A percentile compares a stretch with the other conserved stretches of the same genome.
Evolutionary conservation across 148 eudicot genomes (phyloP).

Genomic region (Vaccinium darrowii): DNA sequence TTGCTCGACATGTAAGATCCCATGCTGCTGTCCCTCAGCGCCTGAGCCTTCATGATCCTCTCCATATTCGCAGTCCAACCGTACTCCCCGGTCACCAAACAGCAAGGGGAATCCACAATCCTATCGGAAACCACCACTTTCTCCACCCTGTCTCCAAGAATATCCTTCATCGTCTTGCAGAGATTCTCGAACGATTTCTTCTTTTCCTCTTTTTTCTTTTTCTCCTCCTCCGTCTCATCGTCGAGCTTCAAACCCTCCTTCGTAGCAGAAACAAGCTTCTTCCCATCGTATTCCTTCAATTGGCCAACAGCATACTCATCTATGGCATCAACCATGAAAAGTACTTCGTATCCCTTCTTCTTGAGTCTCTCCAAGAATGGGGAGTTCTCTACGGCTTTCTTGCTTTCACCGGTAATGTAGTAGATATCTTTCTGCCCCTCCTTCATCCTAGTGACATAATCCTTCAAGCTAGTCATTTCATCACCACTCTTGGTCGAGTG

Average conservation of each 20-base stretch:
- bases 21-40: conserved; percentile 85
- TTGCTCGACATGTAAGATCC: conserved; percentile 89
- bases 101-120: conserved; percentile 89
- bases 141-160: conserved; percentile 77
- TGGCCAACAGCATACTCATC: conserved; percentile 96
- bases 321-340: conserved; percentile 88
- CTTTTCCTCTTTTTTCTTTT: conserved; percentile 73
- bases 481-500: conserved; percentile 89
- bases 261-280: conserved; percentile 83
- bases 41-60: conserved; percentile 95
- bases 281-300: conserved; percentile 85
- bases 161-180: conserved; percentile 85
- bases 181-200: conserved; percentile 77
- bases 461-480: conserved; percentile 78
- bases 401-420: conserved; percentile 87
- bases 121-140: conserved; percentile 86
- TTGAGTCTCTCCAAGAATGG: conserved; percentile 84
- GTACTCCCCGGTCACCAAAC: conserved; percentile 86
- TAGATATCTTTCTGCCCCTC: conserved; percentile 89
- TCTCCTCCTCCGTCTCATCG: conserved; percentile 82
- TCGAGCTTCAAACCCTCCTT: conserved; percentile 86
- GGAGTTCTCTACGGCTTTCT: conserved; percentile 90
- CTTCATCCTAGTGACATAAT: conserved; percentile 89
- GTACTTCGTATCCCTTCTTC: conserved; percentile 83
- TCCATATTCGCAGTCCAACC: conserved; percentile 97